phyloP scores from a whole-genome alignment of 2,329 filamentous ascomycete genomes.

The Apiospora rasikravindrae region DNA sequence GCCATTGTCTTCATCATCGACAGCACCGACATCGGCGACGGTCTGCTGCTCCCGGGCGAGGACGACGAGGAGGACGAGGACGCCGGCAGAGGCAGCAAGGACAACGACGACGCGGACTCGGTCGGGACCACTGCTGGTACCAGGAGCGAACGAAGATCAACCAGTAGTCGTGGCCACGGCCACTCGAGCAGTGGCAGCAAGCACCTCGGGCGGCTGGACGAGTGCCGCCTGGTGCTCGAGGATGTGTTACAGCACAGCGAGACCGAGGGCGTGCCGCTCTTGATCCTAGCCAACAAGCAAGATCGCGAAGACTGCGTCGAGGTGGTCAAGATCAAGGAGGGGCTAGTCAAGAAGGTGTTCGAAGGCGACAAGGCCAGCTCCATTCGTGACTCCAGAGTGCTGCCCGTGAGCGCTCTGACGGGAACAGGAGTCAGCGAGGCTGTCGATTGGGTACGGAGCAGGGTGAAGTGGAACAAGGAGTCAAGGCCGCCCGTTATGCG shows the following conservation, averaged over 20 bases:
- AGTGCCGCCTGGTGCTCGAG: constrained; percentile 89
- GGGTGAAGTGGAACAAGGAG: constrained; percentile 97
- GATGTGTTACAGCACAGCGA: constrained; percentile 87
- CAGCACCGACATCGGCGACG: constrained; percentile 89
- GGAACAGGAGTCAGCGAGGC: constrained; percentile 89
- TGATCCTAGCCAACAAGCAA: constrained; percentile 97
- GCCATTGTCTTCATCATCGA: constrained; percentile 98
- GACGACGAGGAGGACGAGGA: constrained; percentile 13
- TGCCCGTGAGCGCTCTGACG: constrained; percentile 90
- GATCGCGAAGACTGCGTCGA: constrained; percentile 97
- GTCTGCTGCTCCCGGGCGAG: constrained; percentile 58
- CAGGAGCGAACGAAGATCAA: neutral
- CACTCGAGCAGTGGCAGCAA: constrained; percentile 66
- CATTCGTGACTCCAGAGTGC: constrained; percentile 86
- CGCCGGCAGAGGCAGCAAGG: constrained; percentile 25
- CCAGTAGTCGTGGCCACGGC: neutral
- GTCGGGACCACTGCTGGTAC: constrained; percentile 41
- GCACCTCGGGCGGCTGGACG: constrained; percentile 71
- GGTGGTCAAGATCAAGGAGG: constrained; percentile 96
- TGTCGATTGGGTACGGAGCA: constrained; percentile 92
- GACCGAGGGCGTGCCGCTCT: constrained; percentile 86
- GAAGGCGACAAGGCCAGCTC: constrained; percentile 88
- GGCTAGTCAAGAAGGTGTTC: constrained; percentile 91
- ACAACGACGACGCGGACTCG: constrained; percentile 43
- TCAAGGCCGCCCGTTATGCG: constrained; percentile 90